Conservation (phyloP, 495 filamentous ascomycete genomes). For the Penicillium silybi region DNA sequence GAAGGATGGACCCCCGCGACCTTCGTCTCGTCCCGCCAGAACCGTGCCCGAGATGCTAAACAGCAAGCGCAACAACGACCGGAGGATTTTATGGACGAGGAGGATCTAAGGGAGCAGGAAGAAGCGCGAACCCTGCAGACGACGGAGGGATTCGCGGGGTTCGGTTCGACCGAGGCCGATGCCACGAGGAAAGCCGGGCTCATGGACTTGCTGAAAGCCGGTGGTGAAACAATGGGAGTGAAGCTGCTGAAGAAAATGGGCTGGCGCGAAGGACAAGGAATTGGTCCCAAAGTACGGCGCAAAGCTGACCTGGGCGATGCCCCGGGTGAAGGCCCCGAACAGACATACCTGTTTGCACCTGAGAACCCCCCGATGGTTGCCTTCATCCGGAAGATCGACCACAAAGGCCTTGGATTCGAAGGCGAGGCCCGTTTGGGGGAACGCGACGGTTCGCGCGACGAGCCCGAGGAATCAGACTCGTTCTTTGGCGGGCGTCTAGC, state of each 20-base stretch:
- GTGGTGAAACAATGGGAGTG: constrained; percentile 84
- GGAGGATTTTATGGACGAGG: constrained; percentile 98
- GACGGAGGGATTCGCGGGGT: constrained; percentile 63
- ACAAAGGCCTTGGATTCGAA: constrained; percentile 77
- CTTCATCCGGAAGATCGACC: constrained; percentile 71
- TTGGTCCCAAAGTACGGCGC: constrained; percentile 84
- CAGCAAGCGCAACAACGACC: constrained; percentile 56
- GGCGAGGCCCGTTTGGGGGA: constrained; percentile 56
- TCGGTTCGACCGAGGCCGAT: constrained; percentile 66
- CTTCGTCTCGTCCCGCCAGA: constrained; percentile 85
- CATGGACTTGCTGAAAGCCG: constrained; percentile 69
- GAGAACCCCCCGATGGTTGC: constrained; percentile 73
- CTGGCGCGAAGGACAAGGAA: constrained; percentile 90
- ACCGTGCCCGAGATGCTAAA: constrained; percentile 64
- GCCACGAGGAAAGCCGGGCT: constrained; percentile 52
- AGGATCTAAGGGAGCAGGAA: constrained; percentile 84
- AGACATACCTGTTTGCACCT: constrained; percentile 82
- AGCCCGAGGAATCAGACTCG: constrained; percentile 42
- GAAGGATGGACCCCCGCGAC: constrained; percentile 93
- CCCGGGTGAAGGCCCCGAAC: constrained; percentile 33
- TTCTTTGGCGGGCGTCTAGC: constrained; percentile 40
- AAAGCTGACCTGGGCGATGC: constrained; percentile 65
- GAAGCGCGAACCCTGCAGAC: constrained; percentile 73
- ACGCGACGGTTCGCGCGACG: constrained; percentile 40
- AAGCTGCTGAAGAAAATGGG: constrained; percentile 91